phyloP scores from a whole-genome alignment of 805 yeast species.

The Candida rishiriensis region DNA sequence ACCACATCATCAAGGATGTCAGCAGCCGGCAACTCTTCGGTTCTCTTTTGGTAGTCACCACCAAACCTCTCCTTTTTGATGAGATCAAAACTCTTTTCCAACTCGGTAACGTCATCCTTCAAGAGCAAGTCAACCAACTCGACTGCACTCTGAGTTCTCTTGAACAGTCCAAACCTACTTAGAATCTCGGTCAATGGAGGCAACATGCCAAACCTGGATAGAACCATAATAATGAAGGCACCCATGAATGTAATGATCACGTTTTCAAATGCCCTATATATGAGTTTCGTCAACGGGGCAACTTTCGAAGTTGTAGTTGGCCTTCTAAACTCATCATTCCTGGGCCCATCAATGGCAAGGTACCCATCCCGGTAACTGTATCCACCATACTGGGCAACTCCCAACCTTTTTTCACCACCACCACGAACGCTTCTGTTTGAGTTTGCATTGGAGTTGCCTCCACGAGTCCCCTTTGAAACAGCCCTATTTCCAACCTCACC shows the following conservation, averaged over 20 bases:
- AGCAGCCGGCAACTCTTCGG: slow-evolving; percentile 5
- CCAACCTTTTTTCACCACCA: slow-evolving; percentile 3
- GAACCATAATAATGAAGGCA: slow-evolving; percentile 30
- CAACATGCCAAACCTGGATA: slow-evolving; percentile 35
- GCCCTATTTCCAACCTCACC: slow-evolving; percentile 12
- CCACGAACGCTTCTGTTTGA: slow-evolving; percentile 1
- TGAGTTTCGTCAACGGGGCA: slow-evolving; percentile 19
- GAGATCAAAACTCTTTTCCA: slow-evolving; percentile 23
- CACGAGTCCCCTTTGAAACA: background rate
- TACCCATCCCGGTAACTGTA: slow-evolving; percentile 1
- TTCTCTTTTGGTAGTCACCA: slow-evolving; percentile 6
- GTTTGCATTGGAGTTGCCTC: background rate
- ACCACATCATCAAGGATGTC: slow-evolving; percentile 6
- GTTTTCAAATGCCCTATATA: slow-evolving; percentile 40
- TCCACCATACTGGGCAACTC: slow-evolving; percentile 7
- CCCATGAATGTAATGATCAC: slow-evolving; percentile 40
- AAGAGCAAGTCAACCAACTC: slow-evolving; percentile 30
- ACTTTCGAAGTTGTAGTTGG: slow-evolving; percentile 16
- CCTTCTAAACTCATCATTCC: slow-evolving; percentile 4
- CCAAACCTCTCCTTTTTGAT: slow-evolving; percentile 23
- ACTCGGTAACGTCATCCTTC: slow-evolving; percentile 23
- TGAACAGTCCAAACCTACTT: slow-evolving; percentile 28
- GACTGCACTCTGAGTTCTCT: slow-evolving; percentile 30
- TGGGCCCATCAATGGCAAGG: slow-evolving; percentile 18
- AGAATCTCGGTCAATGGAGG: slow-evolving; percentile 31